Base-by-base conservation (phyloP, 148 eudicot species). In the Camellia sinensis region DNA sequence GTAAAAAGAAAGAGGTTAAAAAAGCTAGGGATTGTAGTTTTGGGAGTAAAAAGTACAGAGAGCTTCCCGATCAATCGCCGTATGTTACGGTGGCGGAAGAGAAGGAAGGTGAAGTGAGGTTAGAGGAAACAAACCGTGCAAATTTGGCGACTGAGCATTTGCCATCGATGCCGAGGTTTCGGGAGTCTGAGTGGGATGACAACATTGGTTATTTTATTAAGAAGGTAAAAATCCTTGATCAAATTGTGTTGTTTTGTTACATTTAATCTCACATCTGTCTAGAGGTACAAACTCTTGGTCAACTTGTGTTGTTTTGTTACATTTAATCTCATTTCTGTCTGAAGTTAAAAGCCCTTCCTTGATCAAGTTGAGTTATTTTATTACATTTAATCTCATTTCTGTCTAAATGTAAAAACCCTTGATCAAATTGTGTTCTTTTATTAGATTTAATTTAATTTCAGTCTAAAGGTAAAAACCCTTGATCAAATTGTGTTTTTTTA, bases 201-300 rank as follows among this genome's bases (percentile, higher is more conserved):
- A 88, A 88, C 72, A 75, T 96, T 76, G 94, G 83, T 57, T 92
- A 93, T 88, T 93, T 93, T 68, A 89, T 90, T 19, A 90, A 86
- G 78, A 92, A 92, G 98, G 99, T 96, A 82, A 54, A 13, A 29
- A 29, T 14, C n/a, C 76, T 29, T 45, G 46, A 79, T 29, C 56
- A 45, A 41, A 19, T 78, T 78, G 74, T 13, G 22, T 41, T 67
- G 11, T 67, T 65, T 77, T 19, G 40, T 13, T 14, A 4, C 3
- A 29, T 29, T 29, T 29, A 29, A 29, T 29, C 37, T 29, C 37
- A 29, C 1, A 29, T 29, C 37, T 29, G 37, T 29, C 37, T 29
- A 29, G 37, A 29, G 37, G 37, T 29, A 29, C 1, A 29, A 29
- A 29, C 15, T 10, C 76, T 29, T 45, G 46, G 70, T 29, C 56